phyloP scores from a whole-genome alignment of 2,329 filamentous ascomycete species.

The Phyllosticta citribraziliensis region DNA sequence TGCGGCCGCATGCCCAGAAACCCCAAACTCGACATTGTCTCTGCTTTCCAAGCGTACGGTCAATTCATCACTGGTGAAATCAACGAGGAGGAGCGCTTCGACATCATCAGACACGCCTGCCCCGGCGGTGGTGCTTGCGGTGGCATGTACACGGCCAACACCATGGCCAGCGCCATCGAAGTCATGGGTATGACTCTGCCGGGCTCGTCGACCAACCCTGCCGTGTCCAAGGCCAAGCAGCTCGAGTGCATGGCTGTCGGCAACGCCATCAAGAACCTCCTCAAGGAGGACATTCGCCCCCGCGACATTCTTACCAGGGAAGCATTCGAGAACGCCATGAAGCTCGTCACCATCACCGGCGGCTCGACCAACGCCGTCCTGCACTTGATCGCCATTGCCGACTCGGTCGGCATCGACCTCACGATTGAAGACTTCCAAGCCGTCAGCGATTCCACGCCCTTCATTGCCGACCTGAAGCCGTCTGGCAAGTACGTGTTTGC shows the following conservation, averaged over 20 bases:
- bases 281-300: constrained; percentile 42
- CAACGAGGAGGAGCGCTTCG: constrained; percentile 80
- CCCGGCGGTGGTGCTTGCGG: constrained; percentile 75
- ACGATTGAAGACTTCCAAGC: constrained; percentile 43
- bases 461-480: constrained; percentile 43
- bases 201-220: constrained; percentile 42
- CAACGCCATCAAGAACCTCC: constrained; percentile 40
- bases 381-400: constrained; percentile 42
- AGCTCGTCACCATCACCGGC: constrained; percentile 40
- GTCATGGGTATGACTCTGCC: constrained; percentile 42
- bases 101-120: constrained; percentile 89
- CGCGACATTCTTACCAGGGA: constrained; percentile 40
- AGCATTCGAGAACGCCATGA: constrained; percentile 43
- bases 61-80: constrained; percentile 90
- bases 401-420: constrained; percentile 40
- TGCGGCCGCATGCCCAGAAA: constrained; percentile 58
- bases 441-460: constrained; percentile 40
- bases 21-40: constrained; percentile 81
- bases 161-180: constrained; percentile 43
- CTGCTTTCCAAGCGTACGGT: constrained; percentile 95
- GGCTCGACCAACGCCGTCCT: constrained; percentile 43
- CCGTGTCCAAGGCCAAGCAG: constrained; percentile 41
- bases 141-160: constrained; percentile 58
- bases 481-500: constrained; percentile 47
- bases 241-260: constrained; percentile 41